Evolutionary conservation across 805 yeast genomes (phyloP).

Genomic region (Saccharomycopsis fermentans): DNA sequence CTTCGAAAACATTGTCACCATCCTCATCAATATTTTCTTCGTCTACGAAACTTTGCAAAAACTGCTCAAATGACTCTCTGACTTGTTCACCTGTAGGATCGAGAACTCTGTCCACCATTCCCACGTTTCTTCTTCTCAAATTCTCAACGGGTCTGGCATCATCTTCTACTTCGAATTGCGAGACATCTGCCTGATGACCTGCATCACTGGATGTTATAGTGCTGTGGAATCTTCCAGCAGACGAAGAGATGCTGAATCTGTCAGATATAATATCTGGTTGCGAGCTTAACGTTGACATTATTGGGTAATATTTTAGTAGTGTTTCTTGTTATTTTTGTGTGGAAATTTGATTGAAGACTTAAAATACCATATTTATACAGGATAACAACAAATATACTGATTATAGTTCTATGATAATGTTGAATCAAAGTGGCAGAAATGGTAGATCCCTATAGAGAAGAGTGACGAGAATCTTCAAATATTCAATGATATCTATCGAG

Average conservation of each 20-base stretch:
- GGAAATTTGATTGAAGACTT: background rate
- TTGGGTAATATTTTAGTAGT: too few species aligned
- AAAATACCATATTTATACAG: too few species aligned
- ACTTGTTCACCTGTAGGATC: conserved; percentile 94
- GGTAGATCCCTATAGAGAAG: too few species aligned
- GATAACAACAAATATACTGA: too few species aligned
- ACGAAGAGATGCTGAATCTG: conserved; percentile 13
- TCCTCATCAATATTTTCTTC: conserved; percentile 24
- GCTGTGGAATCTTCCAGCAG: conserved; percentile 15
- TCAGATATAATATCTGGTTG: conserved; percentile 15
- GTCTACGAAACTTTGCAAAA: conserved; percentile 52
- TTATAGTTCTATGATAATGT: too few species aligned
- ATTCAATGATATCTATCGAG: background rate
- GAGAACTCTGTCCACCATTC: conserved; percentile 72
- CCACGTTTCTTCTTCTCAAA: conserved; percentile 43
- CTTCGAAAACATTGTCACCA: conserved; percentile 34
- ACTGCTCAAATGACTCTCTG: conserved; percentile 79
- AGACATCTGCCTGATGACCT: conserved; percentile 1
- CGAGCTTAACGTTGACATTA: conserved; percentile 15
- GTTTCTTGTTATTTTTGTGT: background rate
- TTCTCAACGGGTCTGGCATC: conserved; percentile 14
- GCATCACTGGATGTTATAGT: conserved; percentile 14
- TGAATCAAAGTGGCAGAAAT: too few species aligned
- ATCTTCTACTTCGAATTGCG: conserved; percentile 3
- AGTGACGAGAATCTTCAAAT: background rate